Evolutionary conservation across 2,329 filamentous ascomycete genomes (phyloP).

Genomic region (Leptodontidium sp.): DNA sequence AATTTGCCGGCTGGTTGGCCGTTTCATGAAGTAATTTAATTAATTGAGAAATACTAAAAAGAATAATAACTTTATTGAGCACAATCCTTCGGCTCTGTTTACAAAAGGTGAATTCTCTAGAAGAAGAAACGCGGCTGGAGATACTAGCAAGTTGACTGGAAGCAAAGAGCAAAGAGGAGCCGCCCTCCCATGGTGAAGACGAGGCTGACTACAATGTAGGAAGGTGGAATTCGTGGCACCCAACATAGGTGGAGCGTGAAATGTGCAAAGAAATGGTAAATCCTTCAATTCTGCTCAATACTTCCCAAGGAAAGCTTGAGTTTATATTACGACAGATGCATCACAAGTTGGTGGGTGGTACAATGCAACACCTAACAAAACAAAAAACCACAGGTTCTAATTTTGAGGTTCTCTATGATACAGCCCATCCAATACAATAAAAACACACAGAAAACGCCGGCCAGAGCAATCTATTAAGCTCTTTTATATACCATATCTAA

Average conservation of each 20-base stretch:
- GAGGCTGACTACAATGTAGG: too few relatives aligned
- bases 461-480: constrained; percentile 15
- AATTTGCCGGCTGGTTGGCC: too few relatives aligned
- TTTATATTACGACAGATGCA: background rate
- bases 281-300: background rate
- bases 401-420: constrained; percentile 9
- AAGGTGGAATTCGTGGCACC: too few relatives aligned
- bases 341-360: background rate
- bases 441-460: constrained; percentile 4
- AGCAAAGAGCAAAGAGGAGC: too few relatives aligned
- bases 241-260: background rate
- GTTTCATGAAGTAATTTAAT: too few relatives aligned
- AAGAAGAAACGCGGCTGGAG: too few relatives aligned
- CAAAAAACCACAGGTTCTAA: background rate
- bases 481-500: constrained; percentile 23
- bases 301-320: background rate
- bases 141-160: too few relatives aligned
- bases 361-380: background rate
- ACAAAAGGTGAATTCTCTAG: too few relatives aligned
- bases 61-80: too few relatives aligned
- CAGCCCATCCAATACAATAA: constrained; percentile 5
- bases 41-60: too few relatives aligned
- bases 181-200: too few relatives aligned
- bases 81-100: too few relatives aligned
- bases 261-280: background rate